phyloP scores from a whole-genome alignment of 345 rosid genomes.

The Psidium friedrichsthalianum region DNA sequence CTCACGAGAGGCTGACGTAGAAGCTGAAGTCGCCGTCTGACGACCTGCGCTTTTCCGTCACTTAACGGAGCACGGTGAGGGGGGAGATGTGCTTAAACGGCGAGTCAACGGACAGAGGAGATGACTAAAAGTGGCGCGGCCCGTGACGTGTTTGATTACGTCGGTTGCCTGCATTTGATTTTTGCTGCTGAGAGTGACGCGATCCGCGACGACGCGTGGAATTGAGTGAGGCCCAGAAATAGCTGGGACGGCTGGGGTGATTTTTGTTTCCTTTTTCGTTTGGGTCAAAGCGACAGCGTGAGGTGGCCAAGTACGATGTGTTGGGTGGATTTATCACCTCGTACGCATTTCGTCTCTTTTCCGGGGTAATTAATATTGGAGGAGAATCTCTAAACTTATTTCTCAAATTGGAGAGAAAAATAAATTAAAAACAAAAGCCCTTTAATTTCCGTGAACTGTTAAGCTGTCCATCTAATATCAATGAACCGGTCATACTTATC shows the following conservation, averaged over 20 bases:
- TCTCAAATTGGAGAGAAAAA: too few species aligned
- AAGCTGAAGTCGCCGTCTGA: neutral
- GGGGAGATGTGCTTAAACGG: neutral
- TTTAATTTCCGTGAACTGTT: accelerated
- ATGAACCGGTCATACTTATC: neutral
- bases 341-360: neutral
- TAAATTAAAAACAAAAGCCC: too few species aligned
- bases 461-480: neutral
- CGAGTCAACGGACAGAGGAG: neutral
- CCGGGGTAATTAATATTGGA: neutral
- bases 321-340: neutral
- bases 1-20: neutral
- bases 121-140: neutral
- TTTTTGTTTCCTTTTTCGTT: too few species aligned
- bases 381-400: too few species aligned
- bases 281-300: neutral
- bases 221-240: neutral
- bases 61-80: neutral
- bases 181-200: neutral
- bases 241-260: too few species aligned
- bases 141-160: neutral
- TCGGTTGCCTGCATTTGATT: neutral
- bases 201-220: neutral
- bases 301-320: neutral
- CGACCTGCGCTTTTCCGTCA: neutral